Percentiles rank a stretch among this genome's conserved stretches.
phyloP scores from a whole-genome alignment of 78 protist species.

The Pelomyxa schiedti region DNA sequence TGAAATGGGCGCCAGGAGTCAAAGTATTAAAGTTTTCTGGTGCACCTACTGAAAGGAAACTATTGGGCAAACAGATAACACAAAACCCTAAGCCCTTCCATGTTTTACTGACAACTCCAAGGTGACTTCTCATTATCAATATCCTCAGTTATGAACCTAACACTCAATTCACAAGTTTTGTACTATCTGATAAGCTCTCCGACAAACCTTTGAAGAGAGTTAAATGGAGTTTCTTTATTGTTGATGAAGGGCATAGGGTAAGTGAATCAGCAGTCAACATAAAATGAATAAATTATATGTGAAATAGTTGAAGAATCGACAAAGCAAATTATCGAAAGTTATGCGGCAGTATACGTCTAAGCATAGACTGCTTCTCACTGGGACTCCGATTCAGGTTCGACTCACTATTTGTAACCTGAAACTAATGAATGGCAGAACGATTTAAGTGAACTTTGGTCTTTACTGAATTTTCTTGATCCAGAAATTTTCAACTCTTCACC shows the following conservation, averaged over 20 bases:
- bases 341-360: slow-evolving; percentile 38
- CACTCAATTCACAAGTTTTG: not conserved
- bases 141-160: not conserved
- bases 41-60: not conserved
- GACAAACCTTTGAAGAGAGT: slow-evolving; percentile 12
- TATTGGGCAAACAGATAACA: not conserved
- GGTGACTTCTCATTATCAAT: slow-evolving; percentile 7
- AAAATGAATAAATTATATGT: slow-evolving; percentile 11
- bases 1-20: slow-evolving; percentile 45
- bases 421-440: slow-evolving; percentile 63
- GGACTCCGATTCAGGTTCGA: slow-evolving; percentile 92
- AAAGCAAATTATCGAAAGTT: slow-evolving; percentile 17
- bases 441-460: slow-evolving; percentile 84
- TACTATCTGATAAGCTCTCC: too few species aligned
- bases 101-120: slow-evolving; percentile 16
- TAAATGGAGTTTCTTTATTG: slow-evolving; percentile 49
- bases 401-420: not conserved
- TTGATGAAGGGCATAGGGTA: slow-evolving; percentile 90
- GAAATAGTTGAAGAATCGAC: slow-evolving; percentile 41
- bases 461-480: slow-evolving; percentile 83
- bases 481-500: slow-evolving; percentile 48
- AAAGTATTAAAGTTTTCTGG: slow-evolving; percentile 12
- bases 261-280: slow-evolving; percentile 17
- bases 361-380: slow-evolving; percentile 78
- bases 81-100: not conserved